phyloP scores from a whole-genome alignment of 148 eudicot species.

The Silene conica region DNA sequence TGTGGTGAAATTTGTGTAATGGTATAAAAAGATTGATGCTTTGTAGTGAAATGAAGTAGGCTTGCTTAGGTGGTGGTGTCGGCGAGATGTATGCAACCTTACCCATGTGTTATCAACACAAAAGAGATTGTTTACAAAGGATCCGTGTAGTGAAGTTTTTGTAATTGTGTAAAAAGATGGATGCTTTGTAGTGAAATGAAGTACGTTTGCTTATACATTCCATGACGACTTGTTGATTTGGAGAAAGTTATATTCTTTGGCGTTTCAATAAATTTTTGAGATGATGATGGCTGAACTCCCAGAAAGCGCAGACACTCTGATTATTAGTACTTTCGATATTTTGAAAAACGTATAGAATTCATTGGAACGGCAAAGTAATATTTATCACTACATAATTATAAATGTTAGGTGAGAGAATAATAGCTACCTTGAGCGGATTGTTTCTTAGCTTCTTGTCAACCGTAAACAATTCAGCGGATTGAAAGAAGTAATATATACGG shows the following conservation, averaged over 20 bases:
- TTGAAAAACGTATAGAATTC: no score
- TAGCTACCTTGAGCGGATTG: no score
- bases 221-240: conserved; percentile 3
- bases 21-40: not conserved
- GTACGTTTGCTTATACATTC: not conserved
- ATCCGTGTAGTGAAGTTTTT: not conserved
- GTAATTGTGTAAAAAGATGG: not conserved
- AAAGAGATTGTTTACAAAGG: no score
- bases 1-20: not conserved
- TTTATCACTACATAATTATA: no score
- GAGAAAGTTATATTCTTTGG: conserved; percentile 1
- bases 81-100: no score
- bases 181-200: not conserved
- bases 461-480: no score
- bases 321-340: not conserved
- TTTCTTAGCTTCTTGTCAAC: no score
- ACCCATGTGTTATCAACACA: no score
- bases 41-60: not conserved
- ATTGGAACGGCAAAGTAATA: no score
- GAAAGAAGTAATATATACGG: no score
- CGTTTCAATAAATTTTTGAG: not conserved
- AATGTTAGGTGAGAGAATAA: no score
- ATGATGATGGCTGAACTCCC: not conserved
- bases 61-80: no score
- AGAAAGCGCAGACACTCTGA: not conserved